Base-by-base conservation (phyloP, 2,329 filamentous ascomycete species). In the Diaporthe batatas region DNA sequence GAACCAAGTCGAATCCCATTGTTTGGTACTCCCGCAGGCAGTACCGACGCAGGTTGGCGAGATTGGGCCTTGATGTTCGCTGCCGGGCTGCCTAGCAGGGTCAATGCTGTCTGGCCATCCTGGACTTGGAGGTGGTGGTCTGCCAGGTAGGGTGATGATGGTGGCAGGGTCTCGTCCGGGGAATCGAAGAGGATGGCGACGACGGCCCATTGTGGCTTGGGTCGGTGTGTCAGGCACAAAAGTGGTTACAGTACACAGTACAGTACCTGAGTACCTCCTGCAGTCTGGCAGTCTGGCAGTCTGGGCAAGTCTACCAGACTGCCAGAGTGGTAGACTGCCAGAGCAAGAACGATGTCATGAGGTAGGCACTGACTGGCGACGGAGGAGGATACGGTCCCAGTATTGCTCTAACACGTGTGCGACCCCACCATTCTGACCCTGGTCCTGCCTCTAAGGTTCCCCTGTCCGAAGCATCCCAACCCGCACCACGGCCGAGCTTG, bases 321-420 rank as follows among this genome's bases (percentile, higher is more conserved):
- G n/a, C n/a, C n/a, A n/a, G n/a, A 7, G 34, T 11, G 12, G 34
- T 11, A 36, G 34, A 11, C 34, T 36, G 34, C 12, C 42, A 44
- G 42, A 16, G 42, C 14, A 18, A 14, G 4, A 47, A 65, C 47
- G 47, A 67, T 67, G 62, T 70, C 42, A 62, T 62, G 58, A 62
- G 25, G 34, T 23, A 62, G 58, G 25, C 18, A 70, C 68, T 58
- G 68, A 70, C 68, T 70, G 54, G 44, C 54, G 44, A 70, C 16
- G 68, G 55, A 59, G 62, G 62, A 67, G 47, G 62, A 67, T 67
- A 16, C 62, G 64, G 53, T 70, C 55, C 75, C 75, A 76, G 55
- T 75, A 73, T 58, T 42, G 70, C 65, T 36, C 21, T 57, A 75
- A 75, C 74, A 76, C 75, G 75, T 76, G 75, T 76, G 73, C 74